Conservation (phyloP, 2,329 filamentous ascomycete genomes). For the Penicillium hesseltinei region DNA sequence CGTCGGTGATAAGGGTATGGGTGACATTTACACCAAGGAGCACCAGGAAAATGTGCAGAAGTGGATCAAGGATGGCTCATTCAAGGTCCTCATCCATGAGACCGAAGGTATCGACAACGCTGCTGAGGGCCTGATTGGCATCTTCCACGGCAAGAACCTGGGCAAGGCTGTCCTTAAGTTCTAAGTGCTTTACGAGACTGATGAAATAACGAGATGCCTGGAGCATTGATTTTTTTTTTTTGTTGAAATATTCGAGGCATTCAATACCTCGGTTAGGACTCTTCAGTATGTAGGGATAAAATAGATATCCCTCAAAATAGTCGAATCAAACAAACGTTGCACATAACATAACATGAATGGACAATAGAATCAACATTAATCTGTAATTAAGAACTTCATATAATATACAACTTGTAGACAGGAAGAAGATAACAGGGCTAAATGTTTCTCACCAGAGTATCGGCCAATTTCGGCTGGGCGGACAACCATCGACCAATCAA, state of each 20-base stretch:
- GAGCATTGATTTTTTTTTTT: constrained; percentile 5
- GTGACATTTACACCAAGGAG: constrained; percentile 63
- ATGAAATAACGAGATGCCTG: constrained; percentile 15
- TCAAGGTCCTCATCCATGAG: constrained; percentile 67
- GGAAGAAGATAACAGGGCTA: constrained; percentile 16
- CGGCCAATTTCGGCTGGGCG: constrained; percentile 43
- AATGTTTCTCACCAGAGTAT: constrained; percentile 20
- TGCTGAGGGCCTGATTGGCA: constrained; percentile 68
- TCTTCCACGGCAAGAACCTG: constrained; percentile 77
- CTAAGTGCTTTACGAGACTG: constrained; percentile 30
- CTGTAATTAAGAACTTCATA: background rate
- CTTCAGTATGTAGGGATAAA: background rate
- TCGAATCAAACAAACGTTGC: background rate
- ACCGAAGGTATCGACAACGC: constrained; percentile 77
- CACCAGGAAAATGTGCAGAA: constrained; percentile 73
- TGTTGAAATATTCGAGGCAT: background rate
- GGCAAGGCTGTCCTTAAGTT: constrained; percentile 81
- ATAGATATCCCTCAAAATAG: background rate
- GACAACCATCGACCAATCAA: constrained; percentile 37
- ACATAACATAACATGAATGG: background rate
- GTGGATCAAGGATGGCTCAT: constrained; percentile 72
- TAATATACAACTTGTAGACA: background rate
- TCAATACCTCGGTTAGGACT: constrained; percentile 18
- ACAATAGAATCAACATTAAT: background rate
- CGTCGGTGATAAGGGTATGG: constrained; percentile 64